Conservation (phyloP, 306 rosid genomes). For the Castanospermum australe region DNA sequence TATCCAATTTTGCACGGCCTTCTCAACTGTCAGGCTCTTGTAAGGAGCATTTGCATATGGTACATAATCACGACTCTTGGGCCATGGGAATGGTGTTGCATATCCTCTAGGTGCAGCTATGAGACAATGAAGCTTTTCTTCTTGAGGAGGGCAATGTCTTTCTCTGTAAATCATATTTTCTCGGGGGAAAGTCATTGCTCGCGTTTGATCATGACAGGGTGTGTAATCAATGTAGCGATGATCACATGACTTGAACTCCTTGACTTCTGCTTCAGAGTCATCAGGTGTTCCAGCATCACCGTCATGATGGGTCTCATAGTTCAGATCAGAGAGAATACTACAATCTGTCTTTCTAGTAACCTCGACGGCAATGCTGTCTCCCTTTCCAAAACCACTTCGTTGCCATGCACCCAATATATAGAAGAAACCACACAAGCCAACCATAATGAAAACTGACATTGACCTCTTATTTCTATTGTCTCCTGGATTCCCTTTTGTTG, state of each 20-base stretch:
- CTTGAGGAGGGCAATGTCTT: constrained; percentile 72
- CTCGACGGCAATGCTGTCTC: constrained; percentile 79
- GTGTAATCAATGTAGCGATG: constrained; percentile 60
- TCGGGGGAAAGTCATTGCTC: constrained; percentile 75
- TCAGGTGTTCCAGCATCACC: constrained; percentile 38
- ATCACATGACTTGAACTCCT: constrained; percentile 56
- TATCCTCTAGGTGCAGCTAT: constrained; percentile 81
- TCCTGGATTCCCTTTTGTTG: constrained; percentile 67
- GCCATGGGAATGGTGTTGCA: constrained; percentile 78
- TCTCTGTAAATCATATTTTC: constrained; percentile 79
- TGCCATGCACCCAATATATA: constrained; percentile 85
- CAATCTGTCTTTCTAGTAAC: constrained; percentile 73
- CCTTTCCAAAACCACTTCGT: constrained; percentile 87
- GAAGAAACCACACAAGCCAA: constrained; percentile 79
- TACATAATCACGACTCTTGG: constrained; percentile 78
- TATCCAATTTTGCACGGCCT: constrained; percentile 91
- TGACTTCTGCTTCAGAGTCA: constrained; percentile 32
- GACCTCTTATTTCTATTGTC: constrained; percentile 57
- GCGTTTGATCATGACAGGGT: constrained; percentile 75
- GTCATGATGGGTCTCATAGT: constrained; percentile 71
- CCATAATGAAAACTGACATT: constrained; percentile 49
- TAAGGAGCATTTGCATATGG: constrained; percentile 85
- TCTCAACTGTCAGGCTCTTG: constrained; percentile 78
- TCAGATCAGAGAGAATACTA: constrained; percentile 61
- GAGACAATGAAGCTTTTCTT: constrained; percentile 69